Base-by-base conservation (phyloP, 1,139 yeast genomes). In the Sugiyamaella pinicola region DNA sequence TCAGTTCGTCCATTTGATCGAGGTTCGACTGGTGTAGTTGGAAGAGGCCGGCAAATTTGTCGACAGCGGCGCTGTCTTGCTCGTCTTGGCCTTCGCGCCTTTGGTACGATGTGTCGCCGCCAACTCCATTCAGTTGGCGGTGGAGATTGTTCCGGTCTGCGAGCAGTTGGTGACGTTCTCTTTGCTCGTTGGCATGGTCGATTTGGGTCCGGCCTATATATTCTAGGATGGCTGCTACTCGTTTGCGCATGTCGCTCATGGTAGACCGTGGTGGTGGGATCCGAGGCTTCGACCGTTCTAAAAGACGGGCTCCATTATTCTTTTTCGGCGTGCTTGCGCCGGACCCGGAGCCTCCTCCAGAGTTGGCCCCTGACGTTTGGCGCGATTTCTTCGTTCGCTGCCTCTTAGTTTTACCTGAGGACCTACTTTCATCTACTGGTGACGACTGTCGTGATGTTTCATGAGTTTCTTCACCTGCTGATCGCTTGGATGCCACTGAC, bases 221-320 rank as follows among this genome's bases (percentile, higher is more conserved):
- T 71, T 93, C 98, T 63, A 91, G 74, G 17, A 93, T 90, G 2
- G 96, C 95, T 4, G 91, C 87, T 0, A 90, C 87, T 54, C 99
- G 78, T 64, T 89, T 84, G 52, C 91, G 81, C 83, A 91, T 83
- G 66, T 91, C 99, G 60, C 80, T 79, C 55, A 90, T 71, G 1
- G 90, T 79, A 2, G 88, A 80, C 52, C 87, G 80, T 10, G 84
- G 82, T 55, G 85, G 85, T 6, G 96, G 97, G 52, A 82, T 76
- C 51, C 96, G 79, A 12, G 98, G 96, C 61, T 83, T 86, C 44
- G 90, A 85, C 4, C 53, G 51, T 35, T 49, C 48, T 15, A 13
- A 8, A 4, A 18, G 43, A 2, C 33, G 33, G 42, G 22, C 6
- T 40, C 38, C 42, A 19, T 15, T 33, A 7, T 33, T 9, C 15